A percentile compares a stretch with the other conserved stretches of the same genome.
These are phyloP conservation scores for Ambrosia trifida DNA, from an alignment of 129 eudicot genomes.

Conservation along the genomic window DNA sequence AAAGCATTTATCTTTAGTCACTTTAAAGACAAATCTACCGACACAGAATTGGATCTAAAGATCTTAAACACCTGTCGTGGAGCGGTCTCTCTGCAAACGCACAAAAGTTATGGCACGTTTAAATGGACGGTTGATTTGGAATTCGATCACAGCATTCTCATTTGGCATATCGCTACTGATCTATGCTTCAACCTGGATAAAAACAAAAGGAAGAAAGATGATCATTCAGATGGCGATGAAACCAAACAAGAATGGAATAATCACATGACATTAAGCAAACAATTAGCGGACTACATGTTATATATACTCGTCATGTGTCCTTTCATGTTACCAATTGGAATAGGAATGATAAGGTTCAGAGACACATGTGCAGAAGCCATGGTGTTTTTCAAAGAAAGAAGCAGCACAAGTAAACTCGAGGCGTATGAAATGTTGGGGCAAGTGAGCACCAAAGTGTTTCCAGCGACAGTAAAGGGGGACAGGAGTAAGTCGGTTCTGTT, in stretches of 20 bases:
- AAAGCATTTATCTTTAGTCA: constrained; percentile 36
- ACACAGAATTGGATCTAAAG: constrained; percentile 14
- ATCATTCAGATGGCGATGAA: background rate
- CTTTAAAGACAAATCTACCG: constrained; percentile 22
- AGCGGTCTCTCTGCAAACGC: constrained; percentile 18
- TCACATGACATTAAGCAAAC: constrained; percentile 28
- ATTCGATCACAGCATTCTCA: constrained; percentile 40
- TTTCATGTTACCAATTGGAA: constrained; percentile 56
- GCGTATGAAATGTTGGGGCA: constrained; percentile 31
- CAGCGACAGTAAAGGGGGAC: constrained; percentile 47
- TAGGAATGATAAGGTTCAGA: constrained; percentile 51
- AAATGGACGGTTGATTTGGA: constrained; percentile 32
- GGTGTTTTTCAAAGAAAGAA: constrained; percentile 40
- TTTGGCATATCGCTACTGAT: constrained; percentile 44
- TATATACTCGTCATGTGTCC: constrained; percentile 50
- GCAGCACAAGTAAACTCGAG: constrained; percentile 7
- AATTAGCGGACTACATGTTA: constrained; percentile 46
- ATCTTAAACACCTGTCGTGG: constrained; percentile 28
- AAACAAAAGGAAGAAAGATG: background rate
- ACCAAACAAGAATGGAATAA: constrained; percentile 24
- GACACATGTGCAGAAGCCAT: constrained; percentile 48
- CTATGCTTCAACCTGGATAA: constrained; percentile 26
- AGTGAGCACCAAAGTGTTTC: constrained; percentile 42
- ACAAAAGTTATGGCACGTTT: constrained; percentile 23
- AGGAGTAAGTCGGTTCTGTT: constrained; percentile 52